A percentile compares a stretch with the other conserved stretches of the same genome.
phyloP scores from a whole-genome alignment of 2,329 filamentous ascomycete genomes.

The Mycosphaerella sp. region DNA sequence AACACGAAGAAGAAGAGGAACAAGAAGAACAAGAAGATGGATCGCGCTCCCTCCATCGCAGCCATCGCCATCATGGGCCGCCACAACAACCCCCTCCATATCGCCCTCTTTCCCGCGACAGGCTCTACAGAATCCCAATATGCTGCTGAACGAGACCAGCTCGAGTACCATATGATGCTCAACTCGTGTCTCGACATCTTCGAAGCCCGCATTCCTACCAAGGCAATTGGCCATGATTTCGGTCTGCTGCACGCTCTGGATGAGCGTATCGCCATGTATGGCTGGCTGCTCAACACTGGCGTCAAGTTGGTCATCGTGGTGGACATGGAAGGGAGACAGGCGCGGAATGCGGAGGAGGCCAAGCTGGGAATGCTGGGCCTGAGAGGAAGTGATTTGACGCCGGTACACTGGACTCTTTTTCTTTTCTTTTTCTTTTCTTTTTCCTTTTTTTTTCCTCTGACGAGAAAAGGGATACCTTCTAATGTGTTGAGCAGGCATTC shows the following conservation, averaged over 20 bases:
- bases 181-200: slow-evolving; percentile 92
- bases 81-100: slow-evolving; percentile 93
- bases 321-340: slow-evolving; percentile 72
- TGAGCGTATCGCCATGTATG: slow-evolving; percentile 87
- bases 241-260: slow-evolving; percentile 90
- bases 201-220: slow-evolving; percentile 70
- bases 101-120: slow-evolving; percentile 74
- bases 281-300: slow-evolving; percentile 93
- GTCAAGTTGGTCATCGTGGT: slow-evolving; percentile 85
- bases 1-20: too few species aligned
- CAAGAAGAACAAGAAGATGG: slow-evolving; percentile 32
- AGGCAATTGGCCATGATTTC: slow-evolving; percentile 72
- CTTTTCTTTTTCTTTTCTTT: too few species aligned
- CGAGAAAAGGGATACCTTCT: not conserved
- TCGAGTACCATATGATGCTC: slow-evolving; percentile 87
- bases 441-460: too few species aligned
- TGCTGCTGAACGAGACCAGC: slow-evolving; percentile 52
- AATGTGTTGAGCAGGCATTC: slow-evolving; percentile 57
- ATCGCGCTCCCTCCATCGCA: slow-evolving; percentile 66
- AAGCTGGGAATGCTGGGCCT: slow-evolving; percentile 55
- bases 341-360: slow-evolving; percentile 31
- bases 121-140: slow-evolving; percentile 19
- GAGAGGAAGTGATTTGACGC: slow-evolving; percentile 79
- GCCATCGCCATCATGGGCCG: slow-evolving; percentile 92
- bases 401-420: slow-evolving; percentile 46